Percentiles rank a stretch among this genome's conserved stretches.
Conservation (phyloP, 768 basidiomycete genomes). For the Pleurotus sapidus region DNA sequence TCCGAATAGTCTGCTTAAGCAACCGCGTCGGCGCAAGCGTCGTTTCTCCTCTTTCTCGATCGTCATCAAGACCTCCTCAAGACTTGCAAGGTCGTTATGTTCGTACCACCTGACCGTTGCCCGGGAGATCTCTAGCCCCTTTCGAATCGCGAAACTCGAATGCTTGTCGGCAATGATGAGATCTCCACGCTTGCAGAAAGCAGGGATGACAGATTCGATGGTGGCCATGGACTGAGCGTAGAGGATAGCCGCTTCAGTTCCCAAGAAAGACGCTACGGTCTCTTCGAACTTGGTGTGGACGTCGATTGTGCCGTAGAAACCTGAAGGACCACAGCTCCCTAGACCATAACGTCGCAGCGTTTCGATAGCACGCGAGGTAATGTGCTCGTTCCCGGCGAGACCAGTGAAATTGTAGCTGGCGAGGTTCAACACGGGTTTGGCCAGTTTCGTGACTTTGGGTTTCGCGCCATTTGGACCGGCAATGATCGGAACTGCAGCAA, state of each 20-base stretch:
- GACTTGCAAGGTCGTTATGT: conserved; percentile 88
- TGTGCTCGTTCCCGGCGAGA: conserved; percentile 80
- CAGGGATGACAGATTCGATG: conserved; percentile 90
- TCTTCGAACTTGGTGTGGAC: conserved; percentile 89
- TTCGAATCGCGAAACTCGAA: conserved; percentile 95
- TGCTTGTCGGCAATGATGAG: conserved; percentile 98
- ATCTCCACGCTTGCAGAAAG: conserved; percentile 97
- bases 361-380: conserved; percentile 84
- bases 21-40: conserved; percentile 74
- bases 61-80: conserved; percentile 82
- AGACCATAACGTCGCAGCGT: conserved; percentile 87
- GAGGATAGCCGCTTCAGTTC: conserved; percentile 84
- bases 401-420: conserved; percentile 92
- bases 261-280: conserved; percentile 88
- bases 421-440: conserved; percentile 80
- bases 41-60: conserved; percentile 95
- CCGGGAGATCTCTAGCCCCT: conserved; percentile 91
- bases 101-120: conserved; percentile 94
- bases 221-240: conserved; percentile 95
- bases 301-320: conserved; percentile 96
- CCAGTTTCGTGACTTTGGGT: conserved; percentile 69
- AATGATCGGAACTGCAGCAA: conserved; percentile 75
- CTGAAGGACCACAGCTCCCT: conserved; percentile 93
- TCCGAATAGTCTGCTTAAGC: conserved; percentile 57
- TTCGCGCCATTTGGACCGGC: conserved; percentile 79